Evolutionary conservation across 495 filamentous ascomycete species (phyloP).

Genomic region (Aspergillus olivimuriae): DNA sequence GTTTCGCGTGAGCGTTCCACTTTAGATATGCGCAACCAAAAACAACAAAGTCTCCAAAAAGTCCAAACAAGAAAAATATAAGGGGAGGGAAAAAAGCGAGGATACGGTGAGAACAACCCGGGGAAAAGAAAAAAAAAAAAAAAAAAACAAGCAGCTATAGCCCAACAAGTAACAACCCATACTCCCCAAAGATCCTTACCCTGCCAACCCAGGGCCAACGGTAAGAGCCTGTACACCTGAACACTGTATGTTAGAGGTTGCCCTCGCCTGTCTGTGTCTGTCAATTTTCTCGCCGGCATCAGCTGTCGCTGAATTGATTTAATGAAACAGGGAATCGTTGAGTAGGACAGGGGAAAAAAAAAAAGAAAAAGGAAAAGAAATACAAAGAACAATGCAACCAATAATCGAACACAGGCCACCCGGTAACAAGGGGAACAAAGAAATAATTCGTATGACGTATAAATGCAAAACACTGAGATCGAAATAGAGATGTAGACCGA

Average conservation of each 20-base stretch:
- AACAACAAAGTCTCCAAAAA: no score
- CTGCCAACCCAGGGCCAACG: no score
- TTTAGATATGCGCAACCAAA: background rate
- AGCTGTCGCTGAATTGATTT: conserved; percentile 1
- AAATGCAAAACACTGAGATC: conserved; percentile 7
- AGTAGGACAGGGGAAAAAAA: conserved; percentile 9
- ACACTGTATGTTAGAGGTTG: conserved; percentile 14
- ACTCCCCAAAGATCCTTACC: no score
- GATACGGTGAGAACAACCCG: no score
- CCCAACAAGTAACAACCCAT: no score
- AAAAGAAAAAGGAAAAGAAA: conserved; percentile 6
- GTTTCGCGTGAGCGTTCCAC: background rate
- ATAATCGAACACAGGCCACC: background rate
- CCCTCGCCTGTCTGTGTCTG: conserved; percentile 18
- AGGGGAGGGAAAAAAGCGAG: conserved; percentile 7
- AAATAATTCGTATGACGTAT: conserved; percentile 10
- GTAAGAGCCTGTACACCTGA: background rate
- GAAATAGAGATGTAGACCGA: conserved; percentile 5
- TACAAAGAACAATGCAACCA: no score
- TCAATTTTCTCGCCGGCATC: conserved; percentile 4
- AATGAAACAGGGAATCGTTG: conserved; percentile 17
- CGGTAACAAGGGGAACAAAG: background rate
- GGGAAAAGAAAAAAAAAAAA: conserved; percentile 4
- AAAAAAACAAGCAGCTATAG: no score
- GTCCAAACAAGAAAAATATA: conserved; percentile 1